Evolutionary conservation across 306 rosid genomes (phyloP).

Genomic region (apple (Malus domestica)): ASM211411v1 NC_041799.1:17784001-17784500

Average conservation of each 20-base stretch:
- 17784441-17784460: neutral
- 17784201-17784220: neutral
- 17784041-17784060: neutral
- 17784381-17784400: neutral
- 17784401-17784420: neutral
- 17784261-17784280: conserved; percentile 3
- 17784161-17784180: neutral
- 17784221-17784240: neutral
- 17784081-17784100: neutral
- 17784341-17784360: neutral
- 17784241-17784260: neutral
- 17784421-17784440: neutral
- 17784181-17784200: neutral
- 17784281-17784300: neutral
- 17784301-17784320: conserved; percentile 1
- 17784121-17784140: neutral
- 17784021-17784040: too few species aligned
- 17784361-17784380: too few species aligned
- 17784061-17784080: neutral
- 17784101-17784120: neutral
- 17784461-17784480: neutral
- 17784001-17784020: too few species aligned
- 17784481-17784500: too few species aligned
- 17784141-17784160: neutral
- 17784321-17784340: neutral